A percentile compares a stretch with the other conserved stretches of the same genome.
Conservation (phyloP, 1,284 basidiomycete species). For the Calocybe gambosa region DNA sequence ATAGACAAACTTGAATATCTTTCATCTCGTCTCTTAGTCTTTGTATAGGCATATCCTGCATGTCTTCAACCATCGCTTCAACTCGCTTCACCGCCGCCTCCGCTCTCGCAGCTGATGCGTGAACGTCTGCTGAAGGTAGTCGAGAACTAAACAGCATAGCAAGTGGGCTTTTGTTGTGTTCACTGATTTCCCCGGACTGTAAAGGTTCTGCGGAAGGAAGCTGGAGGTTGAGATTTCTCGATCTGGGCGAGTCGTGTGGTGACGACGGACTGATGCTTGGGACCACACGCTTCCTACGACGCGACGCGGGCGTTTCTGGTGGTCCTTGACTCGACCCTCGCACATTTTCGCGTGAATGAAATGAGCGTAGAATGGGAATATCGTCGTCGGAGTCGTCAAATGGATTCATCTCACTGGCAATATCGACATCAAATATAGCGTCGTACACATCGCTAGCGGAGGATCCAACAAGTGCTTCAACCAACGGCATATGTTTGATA, state of each 20-base stretch:
- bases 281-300: constrained; percentile 17
- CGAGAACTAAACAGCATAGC: constrained; percentile 42
- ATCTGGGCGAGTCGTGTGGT: constrained; percentile 10
- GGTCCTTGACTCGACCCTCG: constrained; percentile 1
- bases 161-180: constrained; percentile 39
- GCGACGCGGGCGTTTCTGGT: constrained; percentile 18
- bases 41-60: constrained; percentile 55
- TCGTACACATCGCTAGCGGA: constrained; percentile 60
- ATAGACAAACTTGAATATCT: constrained; percentile 57
- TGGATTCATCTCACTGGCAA: constrained; percentile 42
- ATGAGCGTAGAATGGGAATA: constrained; percentile 30
- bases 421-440: constrained; percentile 70
- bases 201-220: constrained; percentile 7
- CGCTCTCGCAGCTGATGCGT: constrained; percentile 23
- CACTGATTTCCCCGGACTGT: not conserved
- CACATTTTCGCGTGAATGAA: constrained; percentile 37
- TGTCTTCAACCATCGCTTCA: constrained; percentile 56
- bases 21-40: constrained; percentile 72
- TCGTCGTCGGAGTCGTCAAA: constrained; percentile 45
- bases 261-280: constrained; percentile 10
- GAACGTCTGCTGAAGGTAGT: constrained; percentile 17
- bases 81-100: constrained; percentile 45
- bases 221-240: constrained; percentile 6
- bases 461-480: constrained; percentile 68
- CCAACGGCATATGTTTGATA: constrained; percentile 63